Percentiles rank a stretch among this genome's conserved stretches.
phyloP scores from a whole-genome alignment of 768 basidiomycete species.

The Mycena crocata region DNA sequence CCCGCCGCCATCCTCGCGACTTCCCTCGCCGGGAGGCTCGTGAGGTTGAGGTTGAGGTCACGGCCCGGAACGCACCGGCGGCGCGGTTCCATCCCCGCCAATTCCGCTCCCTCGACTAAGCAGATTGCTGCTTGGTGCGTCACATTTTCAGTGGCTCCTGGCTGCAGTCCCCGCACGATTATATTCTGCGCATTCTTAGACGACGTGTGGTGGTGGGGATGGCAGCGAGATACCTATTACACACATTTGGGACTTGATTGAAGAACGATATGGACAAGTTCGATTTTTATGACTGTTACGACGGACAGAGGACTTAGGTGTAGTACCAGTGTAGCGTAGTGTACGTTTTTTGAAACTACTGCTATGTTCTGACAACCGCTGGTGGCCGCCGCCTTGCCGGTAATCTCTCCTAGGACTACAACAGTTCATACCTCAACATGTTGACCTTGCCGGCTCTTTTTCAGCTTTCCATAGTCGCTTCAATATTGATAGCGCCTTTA shows the following conservation, averaged over 20 bases:
- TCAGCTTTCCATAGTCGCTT: no score
- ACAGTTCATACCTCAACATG: neutral
- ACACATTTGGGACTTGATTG: conserved; percentile 7
- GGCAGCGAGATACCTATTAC: neutral
- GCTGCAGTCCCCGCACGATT: no score
- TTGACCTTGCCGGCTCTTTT: neutral
- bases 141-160: no score
- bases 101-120: conserved; percentile 13
- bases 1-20: conserved; percentile 14
- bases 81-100: conserved; percentile 7
- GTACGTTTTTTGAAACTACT: neutral
- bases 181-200: no score
- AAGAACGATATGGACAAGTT: neutral
- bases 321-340: conserved; percentile 1
- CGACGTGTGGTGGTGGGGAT: conserved; percentile 7
- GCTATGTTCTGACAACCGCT: neutral
- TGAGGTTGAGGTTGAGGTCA: neutral
- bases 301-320: neutral
- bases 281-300: neutral
- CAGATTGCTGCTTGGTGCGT: no score
- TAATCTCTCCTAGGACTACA: neutral
- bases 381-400: no score
- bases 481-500: no score
- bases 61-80: neutral
- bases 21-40: conserved; percentile 2